Percentiles rank a stretch among this genome's conserved stretches.
Evolutionary conservation across 2,329 filamentous ascomycete species (phyloP).

Genomic region (Chrysoporthe austroafricana): DNA sequence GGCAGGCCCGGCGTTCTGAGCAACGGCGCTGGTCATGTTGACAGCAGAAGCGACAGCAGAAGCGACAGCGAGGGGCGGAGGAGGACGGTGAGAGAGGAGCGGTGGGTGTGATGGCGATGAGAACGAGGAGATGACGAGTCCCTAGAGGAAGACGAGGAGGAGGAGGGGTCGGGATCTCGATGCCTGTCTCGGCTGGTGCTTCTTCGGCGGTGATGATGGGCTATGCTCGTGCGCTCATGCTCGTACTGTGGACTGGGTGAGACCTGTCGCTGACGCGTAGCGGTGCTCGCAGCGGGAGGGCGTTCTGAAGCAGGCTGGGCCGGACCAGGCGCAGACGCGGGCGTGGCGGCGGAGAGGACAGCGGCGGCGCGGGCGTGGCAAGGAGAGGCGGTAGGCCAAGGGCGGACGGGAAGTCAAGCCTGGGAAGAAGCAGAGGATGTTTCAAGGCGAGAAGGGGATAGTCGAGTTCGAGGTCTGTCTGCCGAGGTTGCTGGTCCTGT

Average conservation of each 20-base stretch:
- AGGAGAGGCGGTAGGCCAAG: conserved; percentile 9
- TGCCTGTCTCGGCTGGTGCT: conserved; percentile 66
- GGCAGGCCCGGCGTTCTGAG: conserved; percentile 57
- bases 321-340: conserved; percentile 27
- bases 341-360: conserved; percentile 15
- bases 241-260: conserved; percentile 57
- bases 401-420: not conserved
- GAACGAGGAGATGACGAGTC: conserved; percentile 53
- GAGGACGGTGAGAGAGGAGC: conserved; percentile 38
- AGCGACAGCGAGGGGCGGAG: conserved; percentile 21
- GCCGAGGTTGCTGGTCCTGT: conserved; percentile 15
- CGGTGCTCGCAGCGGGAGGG: conserved; percentile 40
- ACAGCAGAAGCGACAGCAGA: conserved; percentile 29
- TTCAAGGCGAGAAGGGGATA: conserved; percentile 37
- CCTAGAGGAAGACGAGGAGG: conserved; percentile 40
- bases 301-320: conserved; percentile 35
- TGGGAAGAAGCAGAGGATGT: conserved; percentile 15
- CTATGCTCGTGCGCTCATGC: conserved; percentile 72
- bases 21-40: conserved; percentile 38
- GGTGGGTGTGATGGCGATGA: conserved; percentile 57
- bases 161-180: conserved; percentile 34
- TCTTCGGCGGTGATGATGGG: conserved; percentile 63
- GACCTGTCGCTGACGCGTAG: conserved; percentile 35
- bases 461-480: conserved; percentile 35
- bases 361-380: conserved; percentile 28